Conservation (phyloP, 441 rosid species). For the Adansonia rubrostipa region DNA sequence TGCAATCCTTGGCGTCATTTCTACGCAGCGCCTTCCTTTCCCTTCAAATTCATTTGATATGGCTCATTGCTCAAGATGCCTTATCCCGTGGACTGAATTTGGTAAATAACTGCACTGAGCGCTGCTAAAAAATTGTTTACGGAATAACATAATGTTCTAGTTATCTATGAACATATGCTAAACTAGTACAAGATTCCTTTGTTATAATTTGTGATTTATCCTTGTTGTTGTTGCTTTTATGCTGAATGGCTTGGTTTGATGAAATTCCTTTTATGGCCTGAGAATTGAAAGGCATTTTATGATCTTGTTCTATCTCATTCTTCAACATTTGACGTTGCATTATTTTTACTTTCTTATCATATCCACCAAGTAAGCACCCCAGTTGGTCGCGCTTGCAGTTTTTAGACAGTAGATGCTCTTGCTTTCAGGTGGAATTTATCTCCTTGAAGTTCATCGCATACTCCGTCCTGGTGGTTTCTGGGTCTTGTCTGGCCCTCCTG, state of each 20-base stretch:
- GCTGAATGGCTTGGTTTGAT: neutral
- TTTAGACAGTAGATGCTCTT: constrained; percentile 6
- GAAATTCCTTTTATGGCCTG: neutral
- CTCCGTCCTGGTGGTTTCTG: constrained; percentile 99
- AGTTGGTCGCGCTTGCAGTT: neutral
- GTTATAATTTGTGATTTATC: neutral
- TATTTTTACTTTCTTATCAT: neutral
- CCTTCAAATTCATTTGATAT: constrained; percentile 94
- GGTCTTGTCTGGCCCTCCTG: constrained; percentile 99
- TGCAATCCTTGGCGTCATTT: constrained; percentile 92
- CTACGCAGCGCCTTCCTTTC: constrained; percentile 95
- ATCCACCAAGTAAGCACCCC: neutral
- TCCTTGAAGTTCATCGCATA: constrained; percentile 80
- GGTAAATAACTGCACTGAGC: constrained; percentile 48
- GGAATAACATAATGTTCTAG: neutral
- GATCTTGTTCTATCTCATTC: neutral
- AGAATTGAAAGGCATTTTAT: neutral
- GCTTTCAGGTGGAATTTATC: constrained; percentile 87
- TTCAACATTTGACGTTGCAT: neutral
- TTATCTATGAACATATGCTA: neutral
- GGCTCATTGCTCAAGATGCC: constrained; percentile 99
- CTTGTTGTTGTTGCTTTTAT: neutral
- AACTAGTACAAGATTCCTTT: neutral
- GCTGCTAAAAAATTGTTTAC: neutral
- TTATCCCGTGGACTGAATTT: constrained; percentile 98